phyloP scores from a whole-genome alignment of 305 asterid species.

The Euphrasia arctica region DNA sequence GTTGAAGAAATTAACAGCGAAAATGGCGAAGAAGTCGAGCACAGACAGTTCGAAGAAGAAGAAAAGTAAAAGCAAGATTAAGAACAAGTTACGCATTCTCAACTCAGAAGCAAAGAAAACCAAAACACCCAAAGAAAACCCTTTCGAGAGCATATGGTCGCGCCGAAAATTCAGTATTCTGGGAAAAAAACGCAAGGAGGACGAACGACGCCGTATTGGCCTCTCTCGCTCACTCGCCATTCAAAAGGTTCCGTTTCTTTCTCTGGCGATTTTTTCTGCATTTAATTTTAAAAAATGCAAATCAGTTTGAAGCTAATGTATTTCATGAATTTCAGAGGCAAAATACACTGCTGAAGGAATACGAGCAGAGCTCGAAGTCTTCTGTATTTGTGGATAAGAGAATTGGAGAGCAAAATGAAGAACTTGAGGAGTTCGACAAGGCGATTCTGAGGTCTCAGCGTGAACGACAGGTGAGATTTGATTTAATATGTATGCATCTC shows the following conservation, averaged over 20 bases:
- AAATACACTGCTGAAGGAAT: conserved; percentile 82
- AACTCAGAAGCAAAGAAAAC: conserved; percentile 56
- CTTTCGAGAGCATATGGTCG: conserved; percentile 89
- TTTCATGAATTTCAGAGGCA: conserved; percentile 65
- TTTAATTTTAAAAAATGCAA: too few species aligned
- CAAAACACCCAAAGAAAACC: conserved; percentile 56
- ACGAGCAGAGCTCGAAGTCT: conserved; percentile 75
- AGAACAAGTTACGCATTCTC: conserved; percentile 46
- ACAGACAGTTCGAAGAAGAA: conserved; percentile 39
- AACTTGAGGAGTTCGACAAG: conserved; percentile 84
- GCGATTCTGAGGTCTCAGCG: conserved; percentile 93
- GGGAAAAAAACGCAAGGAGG: conserved; percentile 88
- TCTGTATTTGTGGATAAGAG: conserved; percentile 77
- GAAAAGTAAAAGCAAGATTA: conserved; percentile 47
- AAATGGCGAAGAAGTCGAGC: conserved; percentile 51
- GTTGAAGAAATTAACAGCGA: conserved; percentile 2
- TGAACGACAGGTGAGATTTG: conserved; percentile 59
- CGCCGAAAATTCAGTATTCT: conserved; percentile 74
- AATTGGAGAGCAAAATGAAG: conserved; percentile 85
- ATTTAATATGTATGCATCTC: neutral
- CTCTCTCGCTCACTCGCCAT: conserved; percentile 82
- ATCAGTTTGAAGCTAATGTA: neutral
- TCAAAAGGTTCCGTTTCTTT: conserved; percentile 52
- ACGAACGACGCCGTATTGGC: conserved; percentile 76
- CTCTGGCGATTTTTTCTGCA: neutral